phyloP scores from a whole-genome alignment of 805 yeast species.

The Candida ponderosae region DNA sequence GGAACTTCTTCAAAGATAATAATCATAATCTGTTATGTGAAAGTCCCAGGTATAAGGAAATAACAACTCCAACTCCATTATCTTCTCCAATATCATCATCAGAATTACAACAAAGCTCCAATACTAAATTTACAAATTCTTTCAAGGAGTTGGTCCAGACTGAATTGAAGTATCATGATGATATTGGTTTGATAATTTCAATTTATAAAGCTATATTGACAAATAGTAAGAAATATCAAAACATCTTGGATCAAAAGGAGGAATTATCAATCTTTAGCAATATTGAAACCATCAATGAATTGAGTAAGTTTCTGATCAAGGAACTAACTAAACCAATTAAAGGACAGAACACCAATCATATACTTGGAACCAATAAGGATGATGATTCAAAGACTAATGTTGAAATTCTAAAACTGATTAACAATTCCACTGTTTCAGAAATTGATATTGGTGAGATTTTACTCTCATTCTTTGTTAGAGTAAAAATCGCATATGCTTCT shows the following conservation, averaged over 20 bases:
- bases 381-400: neutral
- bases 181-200: constrained; percentile 21
- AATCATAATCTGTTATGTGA: constrained; percentile 5
- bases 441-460: constrained; percentile 23
- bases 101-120: constrained; percentile 1
- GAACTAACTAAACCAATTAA: constrained; percentile 6
- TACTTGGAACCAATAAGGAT: too few relatives aligned
- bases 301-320: constrained; percentile 25
- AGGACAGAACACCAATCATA: neutral
- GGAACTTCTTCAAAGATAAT: constrained; percentile 11
- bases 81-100: too few relatives aligned
- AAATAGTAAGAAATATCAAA: constrained; percentile 20
- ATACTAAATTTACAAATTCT: constrained; percentile 11
- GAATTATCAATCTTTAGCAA: constrained; percentile 35
- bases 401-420: constrained; percentile 1
- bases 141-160: constrained; percentile 23
- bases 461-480: constrained; percentile 22
- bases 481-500: constrained; percentile 24
- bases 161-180: constrained; percentile 25
- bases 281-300: constrained; percentile 28
- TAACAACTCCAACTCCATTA: too few relatives aligned
- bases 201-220: constrained; percentile 26
- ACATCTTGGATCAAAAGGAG: constrained; percentile 26
- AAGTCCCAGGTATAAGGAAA: constrained; percentile 2
- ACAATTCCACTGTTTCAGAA: constrained; percentile 3